These are phyloP conservation scores for Acer campestre DNA, from an alignment of 345 rosid genomes.

Conservation along the genomic window DNA sequence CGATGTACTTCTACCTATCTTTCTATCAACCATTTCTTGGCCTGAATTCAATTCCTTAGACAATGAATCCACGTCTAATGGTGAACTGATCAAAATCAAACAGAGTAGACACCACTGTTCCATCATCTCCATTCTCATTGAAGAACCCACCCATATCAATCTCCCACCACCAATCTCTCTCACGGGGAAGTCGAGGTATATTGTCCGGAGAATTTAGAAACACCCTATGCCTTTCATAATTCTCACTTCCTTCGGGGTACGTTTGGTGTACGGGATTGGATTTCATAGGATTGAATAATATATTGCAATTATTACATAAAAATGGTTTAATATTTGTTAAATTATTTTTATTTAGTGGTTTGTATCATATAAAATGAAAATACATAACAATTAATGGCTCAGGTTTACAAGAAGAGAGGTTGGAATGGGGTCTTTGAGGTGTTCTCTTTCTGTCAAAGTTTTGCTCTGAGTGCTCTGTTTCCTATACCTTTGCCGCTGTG, in stretches of 20 bases:
- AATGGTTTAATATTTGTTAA: no score
- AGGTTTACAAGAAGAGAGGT: no score
- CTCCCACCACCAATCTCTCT: constrained; percentile 48
- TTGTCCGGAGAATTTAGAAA: neutral
- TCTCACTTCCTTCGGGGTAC: neutral
- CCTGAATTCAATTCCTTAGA: constrained; percentile 50
- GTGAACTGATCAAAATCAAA: constrained; percentile 19
- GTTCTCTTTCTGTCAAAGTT: no score
- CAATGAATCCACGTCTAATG: constrained; percentile 31
- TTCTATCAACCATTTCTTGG: constrained; percentile 32
- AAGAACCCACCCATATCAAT: constrained; percentile 43
- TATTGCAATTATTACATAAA: no score
- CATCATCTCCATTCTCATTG: constrained; percentile 36
- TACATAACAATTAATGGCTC: no score
- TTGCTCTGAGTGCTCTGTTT: no score
- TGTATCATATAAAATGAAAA: no score
- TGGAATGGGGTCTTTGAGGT: no score
- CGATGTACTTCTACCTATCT: neutral
- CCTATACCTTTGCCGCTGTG: no score
- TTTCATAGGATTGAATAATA: no score
- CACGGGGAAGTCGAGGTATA: neutral
- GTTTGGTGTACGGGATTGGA: no score
- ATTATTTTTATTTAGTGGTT: no score
- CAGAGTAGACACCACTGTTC: constrained; percentile 23
- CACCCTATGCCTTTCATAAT: neutral